phyloP scores from a whole-genome alignment of 441 rosid species.

The Heliophila coronopifolia region DNA sequence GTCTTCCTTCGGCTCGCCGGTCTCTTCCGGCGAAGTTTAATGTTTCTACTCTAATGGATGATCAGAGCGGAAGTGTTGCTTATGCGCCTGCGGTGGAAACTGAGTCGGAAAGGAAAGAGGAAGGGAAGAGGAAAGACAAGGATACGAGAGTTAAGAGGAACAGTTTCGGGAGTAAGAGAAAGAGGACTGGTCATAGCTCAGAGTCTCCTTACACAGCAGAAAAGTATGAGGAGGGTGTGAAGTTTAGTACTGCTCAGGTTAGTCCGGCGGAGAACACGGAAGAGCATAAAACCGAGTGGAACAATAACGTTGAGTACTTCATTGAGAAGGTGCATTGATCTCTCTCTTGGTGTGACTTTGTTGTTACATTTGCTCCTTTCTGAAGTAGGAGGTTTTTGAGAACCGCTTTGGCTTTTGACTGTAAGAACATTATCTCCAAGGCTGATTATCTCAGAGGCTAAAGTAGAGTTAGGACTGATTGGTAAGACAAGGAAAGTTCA shows the following conservation, averaged over 20 bases:
- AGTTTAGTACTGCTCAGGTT: conserved; percentile 7
- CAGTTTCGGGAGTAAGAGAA: conserved; percentile 83
- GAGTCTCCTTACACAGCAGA: conserved; percentile 59
- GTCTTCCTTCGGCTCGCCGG: conserved; percentile 69
- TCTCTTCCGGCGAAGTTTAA: conserved; percentile 60
- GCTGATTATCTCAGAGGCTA: not conserved
- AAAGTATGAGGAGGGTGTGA: conserved; percentile 29
- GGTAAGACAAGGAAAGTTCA: not conserved
- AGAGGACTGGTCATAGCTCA: conserved; percentile 39
- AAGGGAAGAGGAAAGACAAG: conserved; percentile 67
- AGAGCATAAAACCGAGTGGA: conserved; percentile 45
- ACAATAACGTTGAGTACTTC: conserved; percentile 66
- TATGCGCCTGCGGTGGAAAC: conserved; percentile 13
- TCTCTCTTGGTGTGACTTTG: not conserved
- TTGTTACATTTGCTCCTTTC: not conserved
- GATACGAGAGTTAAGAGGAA: conserved; percentile 39
- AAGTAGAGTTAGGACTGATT: not conserved
- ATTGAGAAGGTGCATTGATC: conserved; percentile 58
- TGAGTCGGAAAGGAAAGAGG: conserved; percentile 42
- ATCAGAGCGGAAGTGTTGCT: conserved; percentile 16
- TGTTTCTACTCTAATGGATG: conserved; percentile 20
- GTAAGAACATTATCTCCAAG: not conserved
- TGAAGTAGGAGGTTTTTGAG: not conserved
- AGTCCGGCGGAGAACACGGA: conserved; percentile 19
- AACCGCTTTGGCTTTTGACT: not conserved